A percentile compares a stretch with the other conserved stretches of the same genome.
These are phyloP conservation scores for Balansia obtecta DNA, from an alignment of 2,329 filamentous ascomycete genomes.

Conservation along the genomic window DNA sequence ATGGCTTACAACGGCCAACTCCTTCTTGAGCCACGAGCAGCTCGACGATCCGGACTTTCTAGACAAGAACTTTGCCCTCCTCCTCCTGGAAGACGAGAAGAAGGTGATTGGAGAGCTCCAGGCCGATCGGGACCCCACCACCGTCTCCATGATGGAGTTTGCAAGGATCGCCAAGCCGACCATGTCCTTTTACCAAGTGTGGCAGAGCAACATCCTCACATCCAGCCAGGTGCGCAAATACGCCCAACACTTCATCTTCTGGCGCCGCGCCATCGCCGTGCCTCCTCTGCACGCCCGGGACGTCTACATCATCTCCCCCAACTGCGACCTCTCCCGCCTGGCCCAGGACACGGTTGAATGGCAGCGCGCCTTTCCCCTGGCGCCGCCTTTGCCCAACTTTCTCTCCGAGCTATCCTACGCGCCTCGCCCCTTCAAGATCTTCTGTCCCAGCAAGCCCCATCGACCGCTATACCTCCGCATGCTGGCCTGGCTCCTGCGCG, in stretches of 20 bases:
- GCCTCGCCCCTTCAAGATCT: slow-evolving; percentile 69
- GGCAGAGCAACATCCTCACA: slow-evolving; percentile 58
- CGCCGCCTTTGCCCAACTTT: slow-evolving; percentile 75
- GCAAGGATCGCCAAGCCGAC: slow-evolving; percentile 62
- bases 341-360: slow-evolving; percentile 59
- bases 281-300: slow-evolving; percentile 82
- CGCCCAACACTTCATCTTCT: slow-evolving; percentile 88
- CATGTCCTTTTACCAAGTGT: slow-evolving; percentile 58
- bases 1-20: slow-evolving; percentile 80
- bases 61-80: slow-evolving; percentile 75
- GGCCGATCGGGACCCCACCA: slow-evolving; percentile 62
- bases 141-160: slow-evolving; percentile 68
- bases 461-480: slow-evolving; percentile 81
- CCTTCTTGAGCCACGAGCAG: slow-evolving; percentile 56
- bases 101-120: slow-evolving; percentile 64
- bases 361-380: slow-evolving; percentile 66
- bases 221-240: slow-evolving; percentile 74
- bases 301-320: slow-evolving; percentile 83
- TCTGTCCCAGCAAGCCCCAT: slow-evolving; percentile 80
- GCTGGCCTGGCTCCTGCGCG: slow-evolving; percentile 82
- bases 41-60: slow-evolving; percentile 54
- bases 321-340: slow-evolving; percentile 66
- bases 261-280: slow-evolving; percentile 84
- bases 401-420: slow-evolving; percentile 70
- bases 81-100: slow-evolving; percentile 74